Evolutionary conservation across 176 grass and related monocot genomes (phyloP), one percentile per base, ranked within the genome.

Genomic region (Avena insularis): DNA sequence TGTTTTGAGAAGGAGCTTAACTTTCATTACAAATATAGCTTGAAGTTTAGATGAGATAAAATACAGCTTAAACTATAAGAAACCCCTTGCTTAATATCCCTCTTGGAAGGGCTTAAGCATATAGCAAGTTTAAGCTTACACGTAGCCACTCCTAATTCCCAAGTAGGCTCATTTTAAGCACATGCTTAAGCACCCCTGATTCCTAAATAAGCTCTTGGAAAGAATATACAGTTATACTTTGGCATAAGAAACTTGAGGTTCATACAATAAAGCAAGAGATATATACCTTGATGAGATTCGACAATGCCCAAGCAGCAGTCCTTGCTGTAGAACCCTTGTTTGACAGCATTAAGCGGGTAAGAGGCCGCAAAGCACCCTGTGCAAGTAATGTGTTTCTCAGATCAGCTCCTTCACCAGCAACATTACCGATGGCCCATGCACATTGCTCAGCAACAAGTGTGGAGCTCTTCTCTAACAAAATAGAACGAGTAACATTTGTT

Each of bases 281-380:
- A 87, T 48, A 87, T 67, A 91, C 97, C 94, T 98, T 98, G 80
- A 98, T 93, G 82, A 98, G 94, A 94, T 98, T 98, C 75, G 97
- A 96, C 84, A 98, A 85, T 75, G 97, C 97, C 94, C 94, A 96
- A 88, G 97, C 85, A 87, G 97, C 89, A 61, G 93, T 99, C 81
- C 94, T 95, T 86, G 92, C 48, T 85, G 90, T 88, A 62, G 93
- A 96, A 94, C 84, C 92, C 85, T 91, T 94, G 73, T 82, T 93
- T 43, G 92, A 94, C 45, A 94, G 83, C 88, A 99, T 94, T 84
- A 99, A 61, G 84, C 87, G 87, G 6, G 88, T 31, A 89, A 96
- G 97, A 82, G 97, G 90, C 83, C 86, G 80, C 77, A 99, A 87
- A 84, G 87, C 94, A 86, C 92, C 92, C 90, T 99, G 97, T 74